Evolutionary conservation across 139 green algal species (phyloP).

Genomic region (Yamagishiella unicocca): DNA sequence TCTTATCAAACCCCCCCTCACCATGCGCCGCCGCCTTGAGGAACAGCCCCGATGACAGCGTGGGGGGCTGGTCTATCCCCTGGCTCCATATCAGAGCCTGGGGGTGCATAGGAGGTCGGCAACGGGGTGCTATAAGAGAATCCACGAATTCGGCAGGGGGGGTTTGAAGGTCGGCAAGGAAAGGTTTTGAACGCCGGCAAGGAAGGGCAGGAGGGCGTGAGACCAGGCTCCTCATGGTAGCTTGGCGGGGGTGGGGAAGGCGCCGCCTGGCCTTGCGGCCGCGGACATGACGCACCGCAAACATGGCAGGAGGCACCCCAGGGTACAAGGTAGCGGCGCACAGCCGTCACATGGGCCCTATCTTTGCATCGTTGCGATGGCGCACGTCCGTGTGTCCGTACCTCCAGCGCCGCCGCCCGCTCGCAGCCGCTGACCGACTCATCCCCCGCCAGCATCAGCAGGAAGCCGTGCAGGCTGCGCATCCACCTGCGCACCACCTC

Average conservation of each 20-base stretch:
- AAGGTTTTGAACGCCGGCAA: no score
- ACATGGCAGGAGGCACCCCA: no score
- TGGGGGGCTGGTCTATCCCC: slow-evolving; percentile 18
- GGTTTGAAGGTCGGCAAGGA: no score
- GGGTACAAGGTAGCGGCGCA: no score
- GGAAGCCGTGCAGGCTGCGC: slow-evolving; percentile 1
- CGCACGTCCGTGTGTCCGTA: no score
- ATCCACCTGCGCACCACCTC: slow-evolving; percentile 36
- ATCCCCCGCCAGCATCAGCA: slow-evolving; percentile 26
- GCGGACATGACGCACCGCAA: no score
- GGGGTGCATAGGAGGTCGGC: not conserved
- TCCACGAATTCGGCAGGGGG: not conserved
- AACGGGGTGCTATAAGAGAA: not conserved
- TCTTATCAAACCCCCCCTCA: slow-evolving; percentile 36
- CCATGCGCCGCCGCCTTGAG: slow-evolving; percentile 47
- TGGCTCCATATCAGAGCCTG: slow-evolving; percentile 68
- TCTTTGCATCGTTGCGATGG: no score
- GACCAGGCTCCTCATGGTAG: no score
- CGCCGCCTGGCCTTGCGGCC: no score
- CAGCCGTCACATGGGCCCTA: no score
- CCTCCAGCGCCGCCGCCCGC: slow-evolving; percentile 37
- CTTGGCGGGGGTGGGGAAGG: no score
- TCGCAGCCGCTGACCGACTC: slow-evolving; percentile 28
- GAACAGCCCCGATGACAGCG: slow-evolving; percentile 44
- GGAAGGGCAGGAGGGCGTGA: not conserved